Percentiles rank a stretch among this genome's conserved stretches.
Evolutionary conservation across 345 rosid species (phyloP).

Genomic region (Citropsis articulata): DNA sequence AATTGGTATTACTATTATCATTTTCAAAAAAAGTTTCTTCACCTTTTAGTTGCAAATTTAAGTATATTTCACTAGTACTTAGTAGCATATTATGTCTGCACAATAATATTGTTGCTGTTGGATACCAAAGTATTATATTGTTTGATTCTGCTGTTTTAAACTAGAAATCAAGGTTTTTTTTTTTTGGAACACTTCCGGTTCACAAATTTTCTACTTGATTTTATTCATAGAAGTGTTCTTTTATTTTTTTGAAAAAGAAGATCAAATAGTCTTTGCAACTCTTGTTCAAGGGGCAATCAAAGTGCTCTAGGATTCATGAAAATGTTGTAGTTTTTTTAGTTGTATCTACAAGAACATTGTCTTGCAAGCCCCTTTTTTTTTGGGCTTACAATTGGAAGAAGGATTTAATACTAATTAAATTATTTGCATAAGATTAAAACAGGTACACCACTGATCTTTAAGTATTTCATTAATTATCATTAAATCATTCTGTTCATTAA

Average conservation of each 20-base stretch:
- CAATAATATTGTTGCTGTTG: not conserved
- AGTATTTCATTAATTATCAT: not conserved
- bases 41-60: not conserved
- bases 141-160: not conserved
- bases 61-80: not conserved
- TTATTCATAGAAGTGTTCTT: not conserved
- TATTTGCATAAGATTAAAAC: slow-evolving; percentile 3
- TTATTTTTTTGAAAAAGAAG: not conserved
- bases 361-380: not conserved
- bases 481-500: not conserved
- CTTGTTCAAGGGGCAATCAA: not conserved
- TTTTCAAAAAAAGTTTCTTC: not conserved
- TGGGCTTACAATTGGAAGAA: not conserved
- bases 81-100: not conserved
- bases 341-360: not conserved
- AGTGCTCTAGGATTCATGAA: not conserved
- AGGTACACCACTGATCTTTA: not conserved
- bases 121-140: not conserved
- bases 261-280: not conserved
- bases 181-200: not conserved
- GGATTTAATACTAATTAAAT: not conserved
- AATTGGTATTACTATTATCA: not conserved
- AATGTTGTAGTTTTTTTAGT: not conserved
- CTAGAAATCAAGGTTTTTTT: not conserved
- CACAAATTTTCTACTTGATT: not conserved